phyloP scores from a whole-genome alignment of 805 yeast genomes.

The Nematodospora valgi region DNA sequence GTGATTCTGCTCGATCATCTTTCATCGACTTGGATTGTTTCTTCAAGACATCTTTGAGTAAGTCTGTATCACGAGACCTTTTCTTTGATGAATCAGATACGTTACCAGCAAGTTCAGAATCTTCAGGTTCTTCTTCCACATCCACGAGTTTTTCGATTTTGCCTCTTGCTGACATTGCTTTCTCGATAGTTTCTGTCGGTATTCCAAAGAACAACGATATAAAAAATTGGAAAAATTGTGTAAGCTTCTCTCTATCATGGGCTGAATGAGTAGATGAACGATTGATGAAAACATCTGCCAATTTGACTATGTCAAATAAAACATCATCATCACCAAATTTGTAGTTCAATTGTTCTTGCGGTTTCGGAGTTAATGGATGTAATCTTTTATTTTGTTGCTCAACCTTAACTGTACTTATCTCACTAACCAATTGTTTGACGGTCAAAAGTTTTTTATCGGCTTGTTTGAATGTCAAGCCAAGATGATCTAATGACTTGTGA shows the following conservation, averaged over 20 bases:
- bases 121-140: conserved; percentile 14
- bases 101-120: not conserved
- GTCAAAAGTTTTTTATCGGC: conserved; percentile 91
- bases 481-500: conserved; percentile 89
- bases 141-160: conserved; percentile 13
- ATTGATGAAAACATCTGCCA: conserved; percentile 64
- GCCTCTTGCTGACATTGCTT: conserved; percentile 21
- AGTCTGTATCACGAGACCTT: conserved; percentile 51
- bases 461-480: conserved; percentile 94
- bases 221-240: conserved; percentile 67
- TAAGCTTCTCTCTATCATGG: conserved; percentile 74
- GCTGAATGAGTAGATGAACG: conserved; percentile 73
- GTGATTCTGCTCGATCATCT: conserved; percentile 31
- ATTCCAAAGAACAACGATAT: conserved; percentile 68
- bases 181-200: conserved; percentile 47
- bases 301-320: conserved; percentile 66
- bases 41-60: conserved; percentile 59
- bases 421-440: conserved; percentile 85
- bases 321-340: conserved; percentile 63
- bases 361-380: conserved; percentile 82
- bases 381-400: conserved; percentile 86
- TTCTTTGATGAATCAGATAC: conserved; percentile 34
- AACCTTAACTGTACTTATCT: conserved; percentile 85
- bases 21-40: conserved; percentile 42
- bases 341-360: conserved; percentile 70